Base-by-base conservation (phyloP, 192 early-diverging fungal species). In the Obelidium mucronatum region DNA sequence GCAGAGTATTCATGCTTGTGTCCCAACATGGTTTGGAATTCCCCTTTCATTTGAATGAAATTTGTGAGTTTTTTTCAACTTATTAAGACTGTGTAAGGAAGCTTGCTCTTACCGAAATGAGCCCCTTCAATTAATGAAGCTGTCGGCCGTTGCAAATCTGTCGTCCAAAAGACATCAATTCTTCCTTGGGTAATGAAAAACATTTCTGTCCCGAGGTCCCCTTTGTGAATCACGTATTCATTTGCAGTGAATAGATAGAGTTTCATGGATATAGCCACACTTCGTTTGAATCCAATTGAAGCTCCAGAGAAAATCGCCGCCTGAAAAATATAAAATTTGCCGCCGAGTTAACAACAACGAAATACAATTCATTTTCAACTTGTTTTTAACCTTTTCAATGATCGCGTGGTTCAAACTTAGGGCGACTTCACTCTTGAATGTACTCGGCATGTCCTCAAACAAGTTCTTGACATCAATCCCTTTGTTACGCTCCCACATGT, bases 401-500 rank as follows among this genome's bases (percentile, higher is more conserved):
- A 87, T 87, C 40, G 80, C 68, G 56, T 82, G 73, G 44, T 85
- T 85, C 78, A 87, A 75, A 76, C 83, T 87, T 63, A 87, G 54
- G 28, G 83, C 85, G n/a, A 87, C 85, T 55, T 87, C 85, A 74
- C 80, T 75, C 55, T 80, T 82, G 76, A 87, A 87, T 2, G 83
- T 82, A 28, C 55, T 81, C 31, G 85, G 85, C 83, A 87, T 79
- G 60, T 87, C 85, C 56, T 71, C 83, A 71, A 87, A 87, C 55
- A 87, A 36, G 36, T 79, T 80, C 35, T 79, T 73, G 17, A 83
- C 83, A 54, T 85, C 85, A 35, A 87, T 85, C 59, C 85, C 85
- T 59, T 80, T 82, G 82, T 87, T 87, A 55, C 85, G 51, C 60
- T 85, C 85, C 85, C 85, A 87, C 54, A 85, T 82, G 65, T 87